Evolutionary conservation across 352 stramenopile genomes (phyloP).

Genomic region (Pythium vanterpoolii): DNA sequence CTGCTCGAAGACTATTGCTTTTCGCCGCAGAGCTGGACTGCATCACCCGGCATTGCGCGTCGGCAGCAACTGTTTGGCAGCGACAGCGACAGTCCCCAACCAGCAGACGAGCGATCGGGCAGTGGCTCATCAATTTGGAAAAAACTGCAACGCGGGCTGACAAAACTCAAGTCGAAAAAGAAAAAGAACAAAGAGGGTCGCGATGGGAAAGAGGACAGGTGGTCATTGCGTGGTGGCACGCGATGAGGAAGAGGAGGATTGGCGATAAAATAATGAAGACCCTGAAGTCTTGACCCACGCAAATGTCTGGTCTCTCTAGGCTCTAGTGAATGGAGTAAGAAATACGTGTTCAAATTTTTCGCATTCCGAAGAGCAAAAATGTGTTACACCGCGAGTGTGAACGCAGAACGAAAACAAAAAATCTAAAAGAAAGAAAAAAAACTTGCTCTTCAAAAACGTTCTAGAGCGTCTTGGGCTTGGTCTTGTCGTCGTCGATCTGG

Average conservation of each 20-base stretch:
- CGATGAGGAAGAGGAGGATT: too few relatives aligned
- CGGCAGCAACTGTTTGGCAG: constrained; percentile 72
- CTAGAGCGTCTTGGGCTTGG: constrained; percentile 12
- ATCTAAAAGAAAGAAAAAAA: too few relatives aligned
- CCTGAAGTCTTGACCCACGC: too few relatives aligned
- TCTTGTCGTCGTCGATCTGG: constrained; percentile 24
- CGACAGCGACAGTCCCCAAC: constrained; percentile 45
- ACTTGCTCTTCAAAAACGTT: too few relatives aligned
- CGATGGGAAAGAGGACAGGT: constrained; percentile 10
- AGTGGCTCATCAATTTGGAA: constrained; percentile 67
- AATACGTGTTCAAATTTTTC: too few relatives aligned
- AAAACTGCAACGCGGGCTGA: constrained; percentile 68
- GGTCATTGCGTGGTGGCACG: constrained; percentile 9
- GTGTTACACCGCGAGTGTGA: too few relatives aligned
- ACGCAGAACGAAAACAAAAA: too few relatives aligned
- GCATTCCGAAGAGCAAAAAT: too few relatives aligned
- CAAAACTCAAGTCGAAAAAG: constrained; percentile 57
- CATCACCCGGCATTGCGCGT: constrained; percentile 59
- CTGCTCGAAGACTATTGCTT: constrained; percentile 80
- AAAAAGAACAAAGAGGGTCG: constrained; percentile 36
- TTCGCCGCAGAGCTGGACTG: constrained; percentile 81
- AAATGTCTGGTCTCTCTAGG: too few relatives aligned
- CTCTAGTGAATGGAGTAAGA: too few relatives aligned
- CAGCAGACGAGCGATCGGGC: constrained; percentile 25
- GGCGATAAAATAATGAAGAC: too few relatives aligned